Evolutionary conservation across 2,329 filamentous ascomycete species (phyloP), one percentile per base, ranked within the genome.

Genomic region (Aspergillus ibericus): DNA sequence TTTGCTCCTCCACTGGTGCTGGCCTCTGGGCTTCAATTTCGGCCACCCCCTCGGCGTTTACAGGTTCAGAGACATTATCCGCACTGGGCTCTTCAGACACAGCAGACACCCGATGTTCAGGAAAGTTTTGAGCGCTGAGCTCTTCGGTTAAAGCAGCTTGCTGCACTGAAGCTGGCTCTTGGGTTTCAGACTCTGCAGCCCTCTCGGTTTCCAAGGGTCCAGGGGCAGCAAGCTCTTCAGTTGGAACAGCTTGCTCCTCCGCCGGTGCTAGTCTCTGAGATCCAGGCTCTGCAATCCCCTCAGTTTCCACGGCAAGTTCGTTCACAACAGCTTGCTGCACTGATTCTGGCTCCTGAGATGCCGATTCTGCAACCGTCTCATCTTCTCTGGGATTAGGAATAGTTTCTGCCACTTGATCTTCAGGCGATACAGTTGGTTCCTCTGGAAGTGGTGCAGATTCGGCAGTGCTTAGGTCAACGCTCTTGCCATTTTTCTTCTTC

Each of bases 401-500:
- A 8, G 5, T 25, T 16, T 25, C 7, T 18, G 4, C 12, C 4
- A n/a, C 9, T n/a, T 27, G 34, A 9, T 56, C 35, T 15, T 46
- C 32, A 15, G 18, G 25, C 10, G 46, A 18, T 25, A 15, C 25
- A 36, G 27, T 25, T 4, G 27, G 34, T 10, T 49, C 40, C 22
- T 58, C 46, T 22, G 34, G 53, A 15, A 40, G 18, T 53, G 54
- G n/a, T 12, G 55, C 46, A 35, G 57, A 35, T 9, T 70, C 68
- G 8, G 63, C 53, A 52, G 54, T 54, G 48, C 55, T 38, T 36
- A 60, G n/a, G 29, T 66, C 60, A 32, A 57, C 46, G 47, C 48
- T 63, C 55, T 66, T 65, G 47, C 56, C 64, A 64, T 65, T 73
- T 63, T 73, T 71, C 59, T 72, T 73, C 59, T 74, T 75, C 59